These are phyloP conservation scores for Manihot esculenta DNA, from an alignment of 441 rosid species.

Conservation along the genomic window DNA sequence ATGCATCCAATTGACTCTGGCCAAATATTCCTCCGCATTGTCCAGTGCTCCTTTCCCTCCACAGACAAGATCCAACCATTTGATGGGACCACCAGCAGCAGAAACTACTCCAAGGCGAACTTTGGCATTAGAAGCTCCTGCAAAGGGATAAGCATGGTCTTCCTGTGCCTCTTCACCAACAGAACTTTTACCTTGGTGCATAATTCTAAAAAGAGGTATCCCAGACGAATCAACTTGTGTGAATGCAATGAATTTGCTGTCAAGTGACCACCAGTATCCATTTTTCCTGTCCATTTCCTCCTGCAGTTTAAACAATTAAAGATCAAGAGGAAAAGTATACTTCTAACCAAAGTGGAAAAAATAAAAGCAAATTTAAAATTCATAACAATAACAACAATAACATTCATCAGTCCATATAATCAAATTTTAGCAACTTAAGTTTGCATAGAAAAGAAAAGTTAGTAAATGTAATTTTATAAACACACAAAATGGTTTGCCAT, in stretches of 20 bases:
- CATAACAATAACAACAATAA: not conserved
- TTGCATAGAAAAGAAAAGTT: too few species aligned
- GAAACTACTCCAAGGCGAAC: conserved; percentile 91
- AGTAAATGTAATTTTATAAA: too few species aligned
- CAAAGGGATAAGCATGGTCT: conserved; percentile 96
- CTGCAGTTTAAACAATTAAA: conserved; percentile 37
- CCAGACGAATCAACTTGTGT: conserved; percentile 80
- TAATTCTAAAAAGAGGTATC: conserved; percentile 79
- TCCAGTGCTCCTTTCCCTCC: conserved; percentile 53
- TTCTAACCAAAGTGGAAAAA: not conserved
- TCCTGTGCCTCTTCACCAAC: conserved; percentile 84
- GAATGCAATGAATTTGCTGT: conserved; percentile 79
- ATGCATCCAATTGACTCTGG: conserved; percentile 88
- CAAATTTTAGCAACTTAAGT: not conserved
- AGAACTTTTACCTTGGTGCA: conserved; percentile 91
- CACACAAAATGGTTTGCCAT: not conserved
- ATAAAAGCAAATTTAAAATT: too few species aligned
- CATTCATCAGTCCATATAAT: not conserved
- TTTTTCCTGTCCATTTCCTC: conserved; percentile 97
- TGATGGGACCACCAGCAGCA: conserved; percentile 59
- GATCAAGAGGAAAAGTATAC: conserved; percentile 7
- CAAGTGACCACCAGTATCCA: conserved; percentile 98
- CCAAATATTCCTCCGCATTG: conserved; percentile 71
- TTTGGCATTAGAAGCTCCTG: conserved; percentile 83
- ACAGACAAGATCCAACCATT: conserved; percentile 82